Evolutionary conservation across 306 rosid genomes (phyloP).

Genomic region (Coriaria nepalensis): DNA sequence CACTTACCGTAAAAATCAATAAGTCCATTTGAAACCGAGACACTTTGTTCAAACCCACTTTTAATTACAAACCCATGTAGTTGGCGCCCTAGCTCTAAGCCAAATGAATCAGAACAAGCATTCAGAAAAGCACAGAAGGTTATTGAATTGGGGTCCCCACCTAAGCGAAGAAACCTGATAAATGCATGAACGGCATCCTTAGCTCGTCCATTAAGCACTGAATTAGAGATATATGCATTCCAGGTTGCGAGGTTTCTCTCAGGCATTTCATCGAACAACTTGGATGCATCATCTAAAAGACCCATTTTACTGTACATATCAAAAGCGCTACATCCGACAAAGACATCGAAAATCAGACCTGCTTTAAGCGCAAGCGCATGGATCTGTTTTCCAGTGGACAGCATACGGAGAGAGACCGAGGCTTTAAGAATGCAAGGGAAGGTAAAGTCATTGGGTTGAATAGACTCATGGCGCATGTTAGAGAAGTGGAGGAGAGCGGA

Average conservation of each 20-base stretch:
- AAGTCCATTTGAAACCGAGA: constrained; percentile 57
- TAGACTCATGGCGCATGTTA: constrained; percentile 43
- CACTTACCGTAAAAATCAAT: constrained; percentile 84
- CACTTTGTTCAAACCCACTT: constrained; percentile 33
- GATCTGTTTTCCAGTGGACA: constrained; percentile 42
- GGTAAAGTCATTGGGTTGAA: constrained; percentile 78
- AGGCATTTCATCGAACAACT: constrained; percentile 75
- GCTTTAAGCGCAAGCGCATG: constrained; percentile 59
- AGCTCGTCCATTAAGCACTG: constrained; percentile 44
- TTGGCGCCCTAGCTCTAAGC: constrained; percentile 46
- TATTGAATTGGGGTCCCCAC: constrained; percentile 49
- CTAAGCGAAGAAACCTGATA: constrained; percentile 35
- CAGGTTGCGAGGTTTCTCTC: constrained; percentile 49
- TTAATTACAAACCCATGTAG: constrained; percentile 49
- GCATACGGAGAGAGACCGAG: constrained; percentile 34
- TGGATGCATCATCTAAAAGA: constrained; percentile 35
- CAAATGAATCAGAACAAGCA: constrained; percentile 45
- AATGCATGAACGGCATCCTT: constrained; percentile 30
- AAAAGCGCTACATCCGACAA: constrained; percentile 73
- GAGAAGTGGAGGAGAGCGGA: constrained; percentile 40
- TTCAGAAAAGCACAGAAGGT: constrained; percentile 70
- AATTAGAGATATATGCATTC: constrained; percentile 77
- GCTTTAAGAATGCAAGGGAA: constrained; percentile 74
- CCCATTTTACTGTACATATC: constrained; percentile 69
- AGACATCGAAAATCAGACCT: constrained; percentile 50